These are phyloP conservation scores for Aureobasidium sp. DNA, from an alignment of 2,329 filamentous ascomycete genomes.

Conservation along the genomic window DNA sequence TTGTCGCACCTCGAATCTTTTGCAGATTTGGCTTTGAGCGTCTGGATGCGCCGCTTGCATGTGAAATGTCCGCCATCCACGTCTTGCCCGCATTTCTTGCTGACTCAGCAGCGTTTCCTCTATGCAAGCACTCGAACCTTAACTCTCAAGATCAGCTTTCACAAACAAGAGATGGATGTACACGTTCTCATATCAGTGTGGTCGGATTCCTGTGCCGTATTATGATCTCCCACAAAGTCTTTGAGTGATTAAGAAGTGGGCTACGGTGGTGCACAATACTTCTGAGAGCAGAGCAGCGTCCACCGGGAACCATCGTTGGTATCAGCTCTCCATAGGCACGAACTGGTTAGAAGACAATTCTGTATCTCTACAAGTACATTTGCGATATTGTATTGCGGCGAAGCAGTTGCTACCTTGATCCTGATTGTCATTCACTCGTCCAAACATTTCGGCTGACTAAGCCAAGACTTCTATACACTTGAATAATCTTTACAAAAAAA, in stretches of 20 bases:
- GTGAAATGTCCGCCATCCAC: neutral
- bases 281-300: too few relatives aligned
- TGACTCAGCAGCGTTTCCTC: neutral
- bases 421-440: neutral
- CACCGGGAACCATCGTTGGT: too few relatives aligned
- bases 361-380: neutral
- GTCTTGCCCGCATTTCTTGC: conserved; percentile 1
- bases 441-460: conserved; percentile 1
- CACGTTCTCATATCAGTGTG: too few relatives aligned
- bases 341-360: neutral
- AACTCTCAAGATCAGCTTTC: neutral
- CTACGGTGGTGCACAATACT: neutral
- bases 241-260: neutral
- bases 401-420: neutral
- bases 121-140: neutral
- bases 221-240: neutral
- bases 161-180: neutral
- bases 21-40: neutral
- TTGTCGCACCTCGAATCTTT: neutral
- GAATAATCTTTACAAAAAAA: conserved; percentile 5
- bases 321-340: too few relatives aligned
- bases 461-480: conserved; percentile 1
- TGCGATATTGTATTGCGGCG: neutral
- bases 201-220: too few relatives aligned
- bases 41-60: neutral